phyloP scores from a whole-genome alignment of 1,284 basidiomycete genomes.

The Schizopora paradoxa region DNA sequence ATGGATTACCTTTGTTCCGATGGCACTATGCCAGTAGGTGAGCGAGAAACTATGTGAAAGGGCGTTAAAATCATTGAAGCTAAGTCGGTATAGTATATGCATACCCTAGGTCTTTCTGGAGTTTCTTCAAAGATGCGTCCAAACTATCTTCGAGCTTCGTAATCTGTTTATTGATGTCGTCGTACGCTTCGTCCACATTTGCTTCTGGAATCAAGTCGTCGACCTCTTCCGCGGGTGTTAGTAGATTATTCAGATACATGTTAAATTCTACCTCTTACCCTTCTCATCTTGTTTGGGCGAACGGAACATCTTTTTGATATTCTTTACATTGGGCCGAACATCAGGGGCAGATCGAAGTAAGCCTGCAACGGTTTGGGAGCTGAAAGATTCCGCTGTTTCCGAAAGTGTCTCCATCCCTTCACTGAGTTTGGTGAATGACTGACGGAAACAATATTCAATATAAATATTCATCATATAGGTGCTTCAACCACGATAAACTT shows the following conservation, averaged over 20 bases:
- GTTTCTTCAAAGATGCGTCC: constrained; percentile 57
- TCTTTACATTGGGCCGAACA: constrained; percentile 61
- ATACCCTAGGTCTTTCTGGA: constrained; percentile 57
- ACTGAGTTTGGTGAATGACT: constrained; percentile 77
- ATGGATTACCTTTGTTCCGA: constrained; percentile 65
- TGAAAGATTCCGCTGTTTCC: constrained; percentile 65
- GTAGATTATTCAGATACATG: constrained; percentile 14
- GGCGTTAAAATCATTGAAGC: not conserved
- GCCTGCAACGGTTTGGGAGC: constrained; percentile 68
- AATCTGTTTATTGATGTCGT: constrained; percentile 70
- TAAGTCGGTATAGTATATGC: constrained; percentile 10
- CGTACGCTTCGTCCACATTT: constrained; percentile 84
- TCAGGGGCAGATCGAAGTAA: constrained; percentile 81
- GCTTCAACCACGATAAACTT: constrained; percentile 26
- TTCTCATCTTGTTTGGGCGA: constrained; percentile 57
- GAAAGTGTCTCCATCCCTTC: constrained; percentile 60
- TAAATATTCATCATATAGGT: not conserved
- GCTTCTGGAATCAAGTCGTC: constrained; percentile 69
- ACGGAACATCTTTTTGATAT: constrained; percentile 70
- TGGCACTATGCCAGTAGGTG: constrained; percentile 79
- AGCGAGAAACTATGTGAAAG: constrained; percentile 43
- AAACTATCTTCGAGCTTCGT: constrained; percentile 62
- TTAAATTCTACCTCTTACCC: constrained; percentile 4
- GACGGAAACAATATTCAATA: constrained; percentile 11
- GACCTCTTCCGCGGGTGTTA: constrained; percentile 36